A percentile compares a stretch with the other conserved stretches of the same genome.
phyloP scores from a whole-genome alignment of 805 yeast species.

The Barnettozyma sucrosica region DNA sequence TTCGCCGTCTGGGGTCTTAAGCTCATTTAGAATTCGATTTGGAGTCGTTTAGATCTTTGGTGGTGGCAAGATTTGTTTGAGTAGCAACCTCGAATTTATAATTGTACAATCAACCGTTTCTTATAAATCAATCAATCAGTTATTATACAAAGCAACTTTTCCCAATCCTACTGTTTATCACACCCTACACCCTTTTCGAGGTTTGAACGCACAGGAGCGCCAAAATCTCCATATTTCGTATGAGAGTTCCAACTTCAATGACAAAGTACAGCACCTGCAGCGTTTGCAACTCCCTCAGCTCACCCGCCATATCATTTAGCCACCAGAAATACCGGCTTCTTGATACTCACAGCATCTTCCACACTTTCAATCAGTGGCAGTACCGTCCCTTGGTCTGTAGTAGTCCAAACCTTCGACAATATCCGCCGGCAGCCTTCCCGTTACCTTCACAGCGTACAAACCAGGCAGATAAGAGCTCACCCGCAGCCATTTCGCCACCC shows the following conservation, averaged over 20 bases:
- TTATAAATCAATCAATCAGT: neutral
- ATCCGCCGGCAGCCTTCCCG: constrained; percentile 87
- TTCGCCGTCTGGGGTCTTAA: neutral
- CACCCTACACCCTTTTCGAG: too few relatives aligned
- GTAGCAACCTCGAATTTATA: neutral
- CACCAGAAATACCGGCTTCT: neutral
- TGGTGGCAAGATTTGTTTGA: neutral
- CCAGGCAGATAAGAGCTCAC: constrained; percentile 87
- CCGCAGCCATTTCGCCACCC: constrained; percentile 97
- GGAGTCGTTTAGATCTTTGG: too few relatives aligned
- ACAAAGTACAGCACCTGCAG: too few relatives aligned
- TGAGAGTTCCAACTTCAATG: too few relatives aligned
- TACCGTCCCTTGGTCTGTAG: constrained; percentile 94
- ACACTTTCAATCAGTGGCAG: constrained; percentile 49
- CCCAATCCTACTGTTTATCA: neutral
- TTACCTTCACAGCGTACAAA: constrained; percentile 86
- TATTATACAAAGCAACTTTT: neutral
- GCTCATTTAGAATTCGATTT: too few relatives aligned
- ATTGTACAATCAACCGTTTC: neutral
- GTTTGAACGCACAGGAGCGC: too few relatives aligned
- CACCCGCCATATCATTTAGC: too few relatives aligned
- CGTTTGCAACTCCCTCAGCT: too few relatives aligned
- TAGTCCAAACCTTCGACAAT: constrained; percentile 66
- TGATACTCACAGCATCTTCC: neutral
- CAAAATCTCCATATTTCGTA: too few relatives aligned